Conservation (phyloP, 352 stramenopile species). For the Paralagenidium karlingii region DNA sequence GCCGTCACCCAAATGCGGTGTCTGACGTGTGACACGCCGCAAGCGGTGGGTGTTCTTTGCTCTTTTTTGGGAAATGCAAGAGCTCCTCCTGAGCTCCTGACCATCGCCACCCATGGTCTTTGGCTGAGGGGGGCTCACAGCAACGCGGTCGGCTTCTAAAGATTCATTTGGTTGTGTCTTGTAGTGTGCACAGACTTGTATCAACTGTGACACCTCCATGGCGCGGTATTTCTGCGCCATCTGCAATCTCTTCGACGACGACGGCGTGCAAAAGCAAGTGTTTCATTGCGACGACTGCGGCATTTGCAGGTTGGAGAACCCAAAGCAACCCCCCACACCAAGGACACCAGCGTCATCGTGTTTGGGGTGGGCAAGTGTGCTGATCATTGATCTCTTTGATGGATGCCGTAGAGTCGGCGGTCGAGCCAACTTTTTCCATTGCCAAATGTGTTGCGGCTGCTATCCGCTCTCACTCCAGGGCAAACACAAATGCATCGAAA, state of each 20-base stretch:
- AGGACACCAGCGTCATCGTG: too few species aligned
- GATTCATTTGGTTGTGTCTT: background rate
- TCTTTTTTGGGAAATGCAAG: too few species aligned
- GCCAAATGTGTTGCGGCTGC: constrained; percentile 59
- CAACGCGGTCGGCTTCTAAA: too few species aligned
- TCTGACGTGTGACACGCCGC: constrained; percentile 33
- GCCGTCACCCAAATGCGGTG: constrained; percentile 60
- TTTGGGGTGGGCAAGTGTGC: background rate
- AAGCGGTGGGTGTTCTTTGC: constrained; percentile 25
- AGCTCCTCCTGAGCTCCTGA: too few species aligned
- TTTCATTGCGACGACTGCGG: constrained; percentile 69
- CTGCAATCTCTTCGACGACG: constrained; percentile 67
- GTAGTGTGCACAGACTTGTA: constrained; percentile 40
- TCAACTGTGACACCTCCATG: constrained; percentile 29
- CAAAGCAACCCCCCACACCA: too few species aligned
- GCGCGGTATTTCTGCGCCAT: constrained; percentile 46
- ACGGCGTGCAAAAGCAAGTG: constrained; percentile 39
- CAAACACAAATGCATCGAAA: constrained; percentile 70
- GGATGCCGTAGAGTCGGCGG: constrained; percentile 37
- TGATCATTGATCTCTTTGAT: background rate
- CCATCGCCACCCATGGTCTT: too few species aligned
- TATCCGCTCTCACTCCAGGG: constrained; percentile 52
- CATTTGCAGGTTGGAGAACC: constrained; percentile 54
- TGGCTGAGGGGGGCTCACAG: too few species aligned
- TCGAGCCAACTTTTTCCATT: constrained; percentile 73